Conservation (phyloP, 768 basidiomycete genomes). For the Boletus speciosus region DNA sequence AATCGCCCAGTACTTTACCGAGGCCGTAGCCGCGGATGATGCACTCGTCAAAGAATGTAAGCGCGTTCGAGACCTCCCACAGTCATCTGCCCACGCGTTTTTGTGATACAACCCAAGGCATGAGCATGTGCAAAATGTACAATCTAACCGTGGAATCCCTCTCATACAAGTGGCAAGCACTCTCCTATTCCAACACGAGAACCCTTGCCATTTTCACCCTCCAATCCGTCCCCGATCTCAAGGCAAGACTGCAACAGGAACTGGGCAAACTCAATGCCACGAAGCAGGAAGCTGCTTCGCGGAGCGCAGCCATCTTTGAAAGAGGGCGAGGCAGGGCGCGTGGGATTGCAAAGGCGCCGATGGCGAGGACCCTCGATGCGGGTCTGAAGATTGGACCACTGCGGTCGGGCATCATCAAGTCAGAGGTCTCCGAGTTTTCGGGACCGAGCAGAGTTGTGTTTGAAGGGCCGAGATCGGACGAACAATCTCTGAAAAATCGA, state of each 20-base stretch:
- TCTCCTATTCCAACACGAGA: conserved; percentile 26
- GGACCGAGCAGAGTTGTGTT: conserved; percentile 31
- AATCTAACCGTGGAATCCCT: conserved; percentile 50
- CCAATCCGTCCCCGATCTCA: conserved; percentile 43
- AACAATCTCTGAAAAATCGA: conserved; percentile 39
- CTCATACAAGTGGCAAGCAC: conserved; percentile 69
- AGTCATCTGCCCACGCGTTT: conserved; percentile 12
- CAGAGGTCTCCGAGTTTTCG: conserved; percentile 16
- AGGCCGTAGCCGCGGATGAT: conserved; percentile 36
- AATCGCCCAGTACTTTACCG: conserved; percentile 25
- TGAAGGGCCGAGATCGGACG: conserved; percentile 29
- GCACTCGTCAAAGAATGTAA: conserved; percentile 53
- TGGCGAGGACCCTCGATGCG: conserved; percentile 5
- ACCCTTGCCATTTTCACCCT: conserved; percentile 47
- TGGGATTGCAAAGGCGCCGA: neutral
- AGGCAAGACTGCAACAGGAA: conserved; percentile 43
- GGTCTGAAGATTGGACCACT: conserved; percentile 15
- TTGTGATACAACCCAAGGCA: conserved; percentile 40
- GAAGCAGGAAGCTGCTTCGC: conserved; percentile 34
- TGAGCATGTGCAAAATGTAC: conserved; percentile 61
- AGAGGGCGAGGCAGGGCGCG: conserved; percentile 10
- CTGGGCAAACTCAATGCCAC: conserved; percentile 19
- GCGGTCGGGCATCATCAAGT: conserved; percentile 14
- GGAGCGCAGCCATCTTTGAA: conserved; percentile 12
- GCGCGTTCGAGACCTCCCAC: conserved; percentile 4